Percentiles rank a stretch among this genome's conserved stretches.
phyloP scores from a whole-genome alignment of 345 rosid genomes.

The Aquilaria malaccensis region DNA sequence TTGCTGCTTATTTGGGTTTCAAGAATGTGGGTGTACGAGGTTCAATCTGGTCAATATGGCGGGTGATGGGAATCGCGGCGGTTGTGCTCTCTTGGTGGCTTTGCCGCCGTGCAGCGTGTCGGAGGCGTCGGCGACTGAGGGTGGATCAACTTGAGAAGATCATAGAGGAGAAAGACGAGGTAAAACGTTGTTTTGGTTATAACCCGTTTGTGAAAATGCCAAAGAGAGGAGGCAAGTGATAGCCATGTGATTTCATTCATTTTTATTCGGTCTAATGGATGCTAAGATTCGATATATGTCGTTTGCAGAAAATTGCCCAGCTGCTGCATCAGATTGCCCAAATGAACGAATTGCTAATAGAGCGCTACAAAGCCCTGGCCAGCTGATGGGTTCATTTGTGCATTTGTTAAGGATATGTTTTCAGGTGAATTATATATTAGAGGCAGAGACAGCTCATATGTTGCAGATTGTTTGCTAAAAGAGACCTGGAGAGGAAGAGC shows the following conservation, averaged over 20 bases:
- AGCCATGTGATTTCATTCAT: neutral
- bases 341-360: constrained; percentile 45
- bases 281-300: neutral
- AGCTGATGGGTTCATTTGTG: neutral
- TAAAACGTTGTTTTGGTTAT: neutral
- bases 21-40: neutral
- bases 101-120: constrained; percentile 24
- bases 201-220: constrained; percentile 23
- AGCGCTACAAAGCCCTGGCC: constrained; percentile 34
- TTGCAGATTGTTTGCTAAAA: too few relatives aligned
- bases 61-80: constrained; percentile 20
- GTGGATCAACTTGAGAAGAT: constrained; percentile 16
- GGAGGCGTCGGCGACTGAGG: constrained; percentile 14
- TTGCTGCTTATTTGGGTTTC: constrained; percentile 9
- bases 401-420: too few relatives aligned
- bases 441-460: too few relatives aligned
- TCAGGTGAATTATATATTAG: too few relatives aligned
- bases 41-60: constrained; percentile 16
- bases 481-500: too few relatives aligned
- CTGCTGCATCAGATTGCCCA: constrained; percentile 50
- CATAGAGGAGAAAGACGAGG: constrained; percentile 46
- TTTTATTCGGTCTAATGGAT: neutral
- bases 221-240: constrained; percentile 7
- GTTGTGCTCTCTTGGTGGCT: constrained; percentile 36
- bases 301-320: constrained; percentile 40